Base-by-base conservation (phyloP, 192 early-diverging fungal species). In the Glomus cerebriforme region DNA sequence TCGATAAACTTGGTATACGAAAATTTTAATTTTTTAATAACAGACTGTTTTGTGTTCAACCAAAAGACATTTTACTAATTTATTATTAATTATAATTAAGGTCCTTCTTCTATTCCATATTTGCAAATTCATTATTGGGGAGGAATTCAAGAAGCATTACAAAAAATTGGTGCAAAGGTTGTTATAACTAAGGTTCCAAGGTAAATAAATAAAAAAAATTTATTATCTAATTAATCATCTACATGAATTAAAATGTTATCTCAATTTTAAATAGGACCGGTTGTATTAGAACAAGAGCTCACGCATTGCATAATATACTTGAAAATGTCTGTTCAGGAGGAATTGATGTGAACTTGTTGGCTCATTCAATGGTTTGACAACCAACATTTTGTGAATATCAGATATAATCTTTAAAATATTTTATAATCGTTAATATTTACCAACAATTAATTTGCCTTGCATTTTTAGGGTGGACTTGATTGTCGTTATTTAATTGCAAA, bases 121-220 rank as follows among this genome's bases (percentile, higher is more conserved):
- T 82, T 98, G n/a, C 95, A 96, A 82, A 86, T 96, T 39, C 92
- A 95, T 69, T 97, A 95, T 80, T 96, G 94, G 95, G 87, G 88
- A 29, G 93, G 92, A 9, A 93, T 96, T 43, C 86, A 89, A 58
- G 90, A 96, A 72, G 92, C 94, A 2, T 81, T 98, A 77, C 86
- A 88, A 43, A 87, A 90, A 32, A 78, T 95, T 22, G 97, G 97
- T 19, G 92, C 93, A 77, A 91, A 92, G 63, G 95, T 98, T 29
- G 81, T 92, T 37, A 87, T 95, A 13, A 89, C 95, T 24, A 88
- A 91, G 54, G 96, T 97, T 29, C 86, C 92, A 49, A 86, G 84
- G 84, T 85, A 82, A 39, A 3, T 79, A 54, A 17, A 32, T 24
- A 5, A 35, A 35, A 5, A 35, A 35, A 5, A 58, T 49, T 45